Percentiles rank a stretch among this genome's conserved stretches.
These are phyloP conservation scores for Stachybotrys elegans DNA, from an alignment of 2,329 filamentous ascomycete species.

Conservation along the genomic window DNA sequence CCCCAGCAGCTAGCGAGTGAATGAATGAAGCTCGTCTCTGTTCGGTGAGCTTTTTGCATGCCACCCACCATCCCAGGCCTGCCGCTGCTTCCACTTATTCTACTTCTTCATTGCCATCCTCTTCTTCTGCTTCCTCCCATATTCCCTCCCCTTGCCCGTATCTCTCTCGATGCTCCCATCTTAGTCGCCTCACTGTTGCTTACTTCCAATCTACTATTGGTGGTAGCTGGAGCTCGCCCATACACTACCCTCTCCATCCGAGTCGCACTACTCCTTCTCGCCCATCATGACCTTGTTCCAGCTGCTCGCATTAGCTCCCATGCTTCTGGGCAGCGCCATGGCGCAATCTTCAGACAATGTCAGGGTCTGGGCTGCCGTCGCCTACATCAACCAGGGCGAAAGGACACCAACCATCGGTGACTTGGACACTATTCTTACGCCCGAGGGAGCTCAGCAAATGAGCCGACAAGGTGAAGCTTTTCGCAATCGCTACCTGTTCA, in stretches of 20 bases:
- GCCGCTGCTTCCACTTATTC: too few relatives aligned
- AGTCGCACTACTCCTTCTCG: too few relatives aligned
- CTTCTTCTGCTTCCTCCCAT: background rate
- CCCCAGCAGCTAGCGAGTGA: too few relatives aligned
- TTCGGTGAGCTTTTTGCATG: too few relatives aligned
- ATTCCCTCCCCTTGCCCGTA: background rate
- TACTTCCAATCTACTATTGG: too few relatives aligned
- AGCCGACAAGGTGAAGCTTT: constrained; percentile 42
- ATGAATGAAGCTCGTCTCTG: too few relatives aligned
- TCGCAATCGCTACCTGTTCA: constrained; percentile 42
- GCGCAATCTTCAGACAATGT: constrained; percentile 28
- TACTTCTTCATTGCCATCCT: too few relatives aligned
- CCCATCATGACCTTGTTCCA: constrained; percentile 17
- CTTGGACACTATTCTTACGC: constrained; percentile 36
- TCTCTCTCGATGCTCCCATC: background rate
- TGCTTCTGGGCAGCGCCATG: constrained; percentile 15
- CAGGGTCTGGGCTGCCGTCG: constrained; percentile 44
- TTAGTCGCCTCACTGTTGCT: too few relatives aligned
- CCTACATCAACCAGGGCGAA: constrained; percentile 49
- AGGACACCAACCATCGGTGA: constrained; percentile 36
- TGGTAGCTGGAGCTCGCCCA: too few relatives aligned
- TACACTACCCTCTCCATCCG: too few relatives aligned
- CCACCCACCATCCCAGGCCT: too few relatives aligned
- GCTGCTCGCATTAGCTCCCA: constrained; percentile 8
- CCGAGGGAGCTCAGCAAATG: constrained; percentile 49